A percentile compares a stretch with the other conserved stretches of the same genome.
Conservation (phyloP, 2,329 filamentous ascomycete genomes). For the Fusarium mexicanum region DNA sequence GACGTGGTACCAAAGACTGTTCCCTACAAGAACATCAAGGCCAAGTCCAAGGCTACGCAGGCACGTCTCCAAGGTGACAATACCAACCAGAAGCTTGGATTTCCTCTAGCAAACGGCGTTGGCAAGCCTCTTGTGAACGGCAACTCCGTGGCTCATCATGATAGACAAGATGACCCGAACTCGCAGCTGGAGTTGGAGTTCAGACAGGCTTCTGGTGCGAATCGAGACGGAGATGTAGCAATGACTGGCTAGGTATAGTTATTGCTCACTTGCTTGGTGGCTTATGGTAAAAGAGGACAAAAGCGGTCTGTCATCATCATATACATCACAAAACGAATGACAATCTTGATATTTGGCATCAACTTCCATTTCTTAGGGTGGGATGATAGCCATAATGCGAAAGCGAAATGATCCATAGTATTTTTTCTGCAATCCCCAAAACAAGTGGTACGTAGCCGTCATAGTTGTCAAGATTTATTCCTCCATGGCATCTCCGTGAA, state of each 20-base stretch:
- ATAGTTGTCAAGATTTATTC: constrained; percentile 53
- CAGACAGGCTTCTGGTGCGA: constrained; percentile 54
- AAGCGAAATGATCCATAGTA: constrained; percentile 21
- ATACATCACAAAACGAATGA: neutral
- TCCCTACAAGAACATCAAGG: constrained; percentile 82
- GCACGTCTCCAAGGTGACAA: constrained; percentile 56
- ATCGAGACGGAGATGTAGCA: constrained; percentile 62
- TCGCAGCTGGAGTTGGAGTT: constrained; percentile 66
- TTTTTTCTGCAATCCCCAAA: constrained; percentile 24
- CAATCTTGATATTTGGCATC: neutral
- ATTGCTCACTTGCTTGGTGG: neutral
- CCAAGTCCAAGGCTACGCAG: constrained; percentile 62
- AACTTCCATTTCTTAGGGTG: neutral
- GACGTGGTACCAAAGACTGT: constrained; percentile 91
- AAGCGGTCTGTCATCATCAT: neutral
- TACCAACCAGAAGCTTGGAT: constrained; percentile 39
- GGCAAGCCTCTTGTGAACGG: constrained; percentile 46
- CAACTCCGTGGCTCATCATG: constrained; percentile 38
- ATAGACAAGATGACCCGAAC: constrained; percentile 55
- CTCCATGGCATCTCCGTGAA: constrained; percentile 68
- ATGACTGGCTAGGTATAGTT: constrained; percentile 64
- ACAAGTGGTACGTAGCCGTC: constrained; percentile 5
- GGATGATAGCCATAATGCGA: constrained; percentile 18
- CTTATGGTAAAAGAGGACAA: neutral
- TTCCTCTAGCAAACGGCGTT: constrained; percentile 41